These are phyloP conservation scores for Prunus mongolica DNA, from an alignment of 306 rosid genomes.

Conservation along the genomic window DNA sequence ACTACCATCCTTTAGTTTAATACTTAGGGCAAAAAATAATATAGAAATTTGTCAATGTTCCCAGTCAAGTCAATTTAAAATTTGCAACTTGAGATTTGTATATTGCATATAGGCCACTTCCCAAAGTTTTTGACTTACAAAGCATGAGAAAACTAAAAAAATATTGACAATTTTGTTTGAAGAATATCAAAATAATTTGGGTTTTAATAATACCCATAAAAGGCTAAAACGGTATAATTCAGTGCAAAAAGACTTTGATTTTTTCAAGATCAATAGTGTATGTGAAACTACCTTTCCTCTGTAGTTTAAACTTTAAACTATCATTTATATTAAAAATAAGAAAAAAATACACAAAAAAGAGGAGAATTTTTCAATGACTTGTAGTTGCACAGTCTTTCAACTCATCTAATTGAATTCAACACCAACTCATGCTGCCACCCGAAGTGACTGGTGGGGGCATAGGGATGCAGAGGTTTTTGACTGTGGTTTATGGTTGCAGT, in stretches of 20 bases:
- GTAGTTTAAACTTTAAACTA: no score
- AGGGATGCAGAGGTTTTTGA: background rate
- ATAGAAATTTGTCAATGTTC: background rate
- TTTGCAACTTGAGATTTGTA: background rate
- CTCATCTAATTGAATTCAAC: background rate
- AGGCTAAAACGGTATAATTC: no score
- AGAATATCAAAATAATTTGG: background rate
- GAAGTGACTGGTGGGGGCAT: background rate
- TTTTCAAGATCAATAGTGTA: no score
- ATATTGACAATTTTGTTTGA: no score
- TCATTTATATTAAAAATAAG: no score
- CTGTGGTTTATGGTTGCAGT: background rate
- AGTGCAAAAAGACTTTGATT: no score
- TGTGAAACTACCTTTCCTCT: no score
- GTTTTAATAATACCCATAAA: background rate
- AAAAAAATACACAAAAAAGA: background rate
- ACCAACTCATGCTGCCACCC: background rate
- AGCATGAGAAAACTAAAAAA: no score
- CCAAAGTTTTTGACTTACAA: background rate
- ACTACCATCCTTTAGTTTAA: background rate
- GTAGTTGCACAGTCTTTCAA: no score
- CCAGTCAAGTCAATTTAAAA: background rate
- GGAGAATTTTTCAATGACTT: background rate
- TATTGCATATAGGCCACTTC: no score
- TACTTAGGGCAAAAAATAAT: background rate